These are phyloP conservation scores for Obba rivulosa DNA, from an alignment of 768 basidiomycete species.

Conservation along the genomic window DNA sequence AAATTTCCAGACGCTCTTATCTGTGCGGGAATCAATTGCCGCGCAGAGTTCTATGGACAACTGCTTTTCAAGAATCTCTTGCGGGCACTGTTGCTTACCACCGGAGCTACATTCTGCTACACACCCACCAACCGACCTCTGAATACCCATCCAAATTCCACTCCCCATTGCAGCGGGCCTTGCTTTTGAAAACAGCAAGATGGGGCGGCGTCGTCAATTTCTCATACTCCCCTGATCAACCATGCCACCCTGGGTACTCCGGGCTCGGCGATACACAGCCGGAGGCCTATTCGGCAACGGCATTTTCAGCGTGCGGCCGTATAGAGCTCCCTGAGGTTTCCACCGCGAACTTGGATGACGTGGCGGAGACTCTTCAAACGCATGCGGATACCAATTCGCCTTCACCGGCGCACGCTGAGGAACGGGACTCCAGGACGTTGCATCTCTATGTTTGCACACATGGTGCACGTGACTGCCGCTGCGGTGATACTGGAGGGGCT, in stretches of 20 bases:
- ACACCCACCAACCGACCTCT: constrained; percentile 42
- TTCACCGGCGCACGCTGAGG: constrained; percentile 13
- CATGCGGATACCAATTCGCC: constrained; percentile 22
- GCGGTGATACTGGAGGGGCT: constrained; percentile 57
- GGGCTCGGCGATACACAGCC: constrained; percentile 17
- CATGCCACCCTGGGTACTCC: constrained; percentile 11
- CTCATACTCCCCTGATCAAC: constrained; percentile 39
- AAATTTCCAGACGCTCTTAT: too few species aligned
- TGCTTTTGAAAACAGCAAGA: constrained; percentile 38
- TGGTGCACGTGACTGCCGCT: constrained; percentile 72
- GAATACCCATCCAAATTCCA: constrained; percentile 42
- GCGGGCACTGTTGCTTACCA: constrained; percentile 52
- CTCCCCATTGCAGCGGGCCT: constrained; percentile 40
- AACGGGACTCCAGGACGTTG: constrained; percentile 20
- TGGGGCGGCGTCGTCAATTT: constrained; percentile 61
- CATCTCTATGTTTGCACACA: constrained; percentile 76
- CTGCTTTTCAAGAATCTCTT: constrained; percentile 15
- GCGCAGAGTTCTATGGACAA: neutral
- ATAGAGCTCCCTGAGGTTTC: constrained; percentile 46
- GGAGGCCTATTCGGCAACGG: constrained; percentile 36
- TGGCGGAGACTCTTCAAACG: constrained; percentile 28
- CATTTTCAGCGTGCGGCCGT: constrained; percentile 47
- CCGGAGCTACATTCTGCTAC: constrained; percentile 50
- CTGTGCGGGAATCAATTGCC: too few species aligned
- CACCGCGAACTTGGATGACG: constrained; percentile 44